These are phyloP conservation scores for Guadua angustifolia DNA, from an alignment of 176 grass and related monocot species.

Conservation along the genomic window DNA sequence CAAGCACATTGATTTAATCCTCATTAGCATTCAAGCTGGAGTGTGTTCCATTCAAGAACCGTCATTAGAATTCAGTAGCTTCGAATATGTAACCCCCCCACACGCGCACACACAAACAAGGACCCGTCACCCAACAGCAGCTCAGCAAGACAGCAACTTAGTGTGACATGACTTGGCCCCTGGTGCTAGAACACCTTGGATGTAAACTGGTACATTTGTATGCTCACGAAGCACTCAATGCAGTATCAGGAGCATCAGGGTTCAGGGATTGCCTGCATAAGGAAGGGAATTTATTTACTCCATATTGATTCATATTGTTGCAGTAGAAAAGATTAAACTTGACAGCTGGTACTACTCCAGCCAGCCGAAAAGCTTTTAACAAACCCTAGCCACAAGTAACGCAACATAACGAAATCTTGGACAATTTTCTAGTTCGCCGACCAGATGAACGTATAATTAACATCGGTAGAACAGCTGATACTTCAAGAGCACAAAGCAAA, in stretches of 20 bases:
- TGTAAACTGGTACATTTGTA: slow-evolving; percentile 31
- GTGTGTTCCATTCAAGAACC: not conserved
- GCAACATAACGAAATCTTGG: not conserved
- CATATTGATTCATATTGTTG: not conserved
- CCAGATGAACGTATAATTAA: not conserved
- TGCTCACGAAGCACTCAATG: not conserved
- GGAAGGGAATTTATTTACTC: not conserved
- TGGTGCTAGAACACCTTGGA: not conserved
- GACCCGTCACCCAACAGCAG: too few species aligned
- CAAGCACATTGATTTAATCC: not conserved
- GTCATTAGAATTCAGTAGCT: not conserved
- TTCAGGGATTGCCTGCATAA: too few species aligned
- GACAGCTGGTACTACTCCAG: not conserved
- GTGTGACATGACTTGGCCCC: not conserved
- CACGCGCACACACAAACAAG: too few species aligned
- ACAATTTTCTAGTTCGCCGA: not conserved
- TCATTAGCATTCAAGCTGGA: not conserved
- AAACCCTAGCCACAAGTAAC: not conserved
- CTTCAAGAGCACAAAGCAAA: not conserved
- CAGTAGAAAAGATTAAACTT: not conserved
- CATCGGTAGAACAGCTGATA: not conserved
- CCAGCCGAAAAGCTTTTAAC: not conserved
- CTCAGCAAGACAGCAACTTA: not conserved
- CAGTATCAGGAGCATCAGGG: too few species aligned
- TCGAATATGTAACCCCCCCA: not conserved